A percentile compares a stretch with the other conserved stretches of the same genome.
phyloP scores from a whole-genome alignment of 129 eudicot species.

The Artemisia tridentata region DNA sequence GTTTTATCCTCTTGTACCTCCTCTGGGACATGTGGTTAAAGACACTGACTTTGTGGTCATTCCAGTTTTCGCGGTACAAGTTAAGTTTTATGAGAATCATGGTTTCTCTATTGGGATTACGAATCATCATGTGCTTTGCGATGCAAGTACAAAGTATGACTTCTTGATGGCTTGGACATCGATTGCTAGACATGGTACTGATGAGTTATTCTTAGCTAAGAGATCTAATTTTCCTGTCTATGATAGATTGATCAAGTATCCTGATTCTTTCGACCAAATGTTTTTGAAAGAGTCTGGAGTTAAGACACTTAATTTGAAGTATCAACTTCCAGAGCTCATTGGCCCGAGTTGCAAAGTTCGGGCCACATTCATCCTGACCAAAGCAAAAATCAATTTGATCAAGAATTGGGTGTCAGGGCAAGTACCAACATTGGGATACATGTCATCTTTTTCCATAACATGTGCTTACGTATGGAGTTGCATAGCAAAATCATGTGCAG shows the following conservation, averaged over 20 bases:
- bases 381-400: constrained; percentile 20
- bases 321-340: neutral
- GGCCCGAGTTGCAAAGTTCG: constrained; percentile 26
- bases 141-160: constrained; percentile 30
- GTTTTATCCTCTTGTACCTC: constrained; percentile 44
- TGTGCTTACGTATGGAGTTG: constrained; percentile 47
- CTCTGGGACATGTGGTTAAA: neutral
- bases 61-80: constrained; percentile 40
- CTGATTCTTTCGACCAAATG: constrained; percentile 7
- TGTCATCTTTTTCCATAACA: constrained; percentile 39
- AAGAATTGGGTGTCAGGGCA: constrained; percentile 20
- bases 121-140: constrained; percentile 40
- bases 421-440: constrained; percentile 17
- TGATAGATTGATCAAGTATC: constrained; percentile 40
- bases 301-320: constrained; percentile 2
- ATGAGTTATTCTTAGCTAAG: constrained; percentile 5
- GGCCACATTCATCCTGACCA: constrained; percentile 29
- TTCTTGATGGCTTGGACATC: constrained; percentile 49
- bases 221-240: constrained; percentile 11
- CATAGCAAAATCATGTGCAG: constrained; percentile 17
- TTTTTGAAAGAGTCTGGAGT: constrained; percentile 14
- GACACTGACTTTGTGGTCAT: constrained; percentile 1
- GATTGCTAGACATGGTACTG: constrained; percentile 20
- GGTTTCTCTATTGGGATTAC: constrained; percentile 50
- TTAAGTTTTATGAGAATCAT: constrained; percentile 36